Evolutionary conservation across 1,284 basidiomycete species (phyloP).

Genomic region (Leccinum angustisporum): DNA sequence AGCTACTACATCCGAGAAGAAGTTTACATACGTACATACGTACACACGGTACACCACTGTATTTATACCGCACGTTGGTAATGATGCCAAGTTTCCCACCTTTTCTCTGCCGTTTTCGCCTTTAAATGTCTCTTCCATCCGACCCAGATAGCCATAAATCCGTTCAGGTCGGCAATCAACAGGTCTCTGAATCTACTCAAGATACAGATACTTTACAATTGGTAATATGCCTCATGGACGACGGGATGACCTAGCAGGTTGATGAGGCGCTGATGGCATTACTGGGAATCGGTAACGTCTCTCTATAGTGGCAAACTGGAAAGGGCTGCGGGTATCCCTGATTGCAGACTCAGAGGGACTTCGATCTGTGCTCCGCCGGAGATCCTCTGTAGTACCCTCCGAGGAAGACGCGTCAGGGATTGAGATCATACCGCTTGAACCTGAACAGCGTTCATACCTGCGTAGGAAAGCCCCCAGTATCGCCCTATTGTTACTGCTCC

Average conservation of each 20-base stretch:
- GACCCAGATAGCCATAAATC: conserved; percentile 10
- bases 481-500: conserved; percentile 46
- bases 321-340: conserved; percentile 86
- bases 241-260: conserved; percentile 33
- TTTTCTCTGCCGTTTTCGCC: not conserved
- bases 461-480: conserved; percentile 87
- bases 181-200: conserved; percentile 2
- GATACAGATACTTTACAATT: conserved; percentile 61
- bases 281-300: conserved; percentile 69
- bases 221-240: conserved; percentile 46
- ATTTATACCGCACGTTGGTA: conserved; percentile 31
- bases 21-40: conserved; percentile 21
- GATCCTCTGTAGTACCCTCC: conserved; percentile 19
- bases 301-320: conserved; percentile 65
- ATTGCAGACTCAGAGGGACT: conserved; percentile 29
- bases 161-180: conserved; percentile 15
- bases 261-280: conserved; percentile 25
- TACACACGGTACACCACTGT: conserved; percentile 21
- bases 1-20: conserved; percentile 9
- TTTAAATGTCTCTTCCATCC: conserved; percentile 22
- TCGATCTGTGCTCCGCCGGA: conserved; percentile 13
- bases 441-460: conserved; percentile 94
- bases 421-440: conserved; percentile 95
- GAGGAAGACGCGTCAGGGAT: conserved; percentile 47
- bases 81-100: not conserved